Base-by-base conservation (phyloP, 2,329 filamentous ascomycete genomes). In the Arthrobotrys iridis region DNA sequence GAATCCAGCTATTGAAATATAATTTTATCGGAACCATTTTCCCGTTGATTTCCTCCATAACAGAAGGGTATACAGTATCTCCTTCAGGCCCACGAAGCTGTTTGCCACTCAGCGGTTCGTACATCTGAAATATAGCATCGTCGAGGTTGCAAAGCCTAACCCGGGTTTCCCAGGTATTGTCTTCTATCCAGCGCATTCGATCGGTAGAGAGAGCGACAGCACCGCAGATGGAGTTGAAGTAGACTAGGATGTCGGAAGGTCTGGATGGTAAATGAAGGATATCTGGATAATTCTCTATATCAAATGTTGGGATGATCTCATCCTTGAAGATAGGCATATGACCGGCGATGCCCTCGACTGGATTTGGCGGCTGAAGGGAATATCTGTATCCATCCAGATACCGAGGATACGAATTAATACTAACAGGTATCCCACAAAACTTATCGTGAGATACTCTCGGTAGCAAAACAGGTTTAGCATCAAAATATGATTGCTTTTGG, bases 81-180 rank as follows among this genome's bases (percentile, higher is more conserved):
- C 52, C 57, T 3, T 68, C 15, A 5, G 15, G n/a, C 7, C 40
- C 46, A 26, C 45, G n/a, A 0, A 75, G 55, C 1, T 26, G 45
- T 15, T 63, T 50, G 3, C 45, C 6, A 20, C 46, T 68, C 1
- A 68, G 26, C 5, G 57, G 45, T 3, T 75, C 71, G 41, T 46
- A 67, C 71, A 75, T 75, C 22, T 75, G 37, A 11, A 75, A 75
- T 11, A 75, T 58, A 4, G 4, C 30, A 7, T 75, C 63, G 28
- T 75, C 71, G 3, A 75, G 62, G 7, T 4, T n/a, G 24, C 66
- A 40, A 15, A 58, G 48, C 15, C 18, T 26, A 4, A 30, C 4
- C 2, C 20, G 30, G 0, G 62, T 59, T 2, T 30, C 37, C 10
- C 20, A 4, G 3, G 55, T 15, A n/a, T 43, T 68, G 11, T 68